Evolutionary conservation across 306 rosid species (phyloP).

Genomic region (Dryas drummondii): DNA sequence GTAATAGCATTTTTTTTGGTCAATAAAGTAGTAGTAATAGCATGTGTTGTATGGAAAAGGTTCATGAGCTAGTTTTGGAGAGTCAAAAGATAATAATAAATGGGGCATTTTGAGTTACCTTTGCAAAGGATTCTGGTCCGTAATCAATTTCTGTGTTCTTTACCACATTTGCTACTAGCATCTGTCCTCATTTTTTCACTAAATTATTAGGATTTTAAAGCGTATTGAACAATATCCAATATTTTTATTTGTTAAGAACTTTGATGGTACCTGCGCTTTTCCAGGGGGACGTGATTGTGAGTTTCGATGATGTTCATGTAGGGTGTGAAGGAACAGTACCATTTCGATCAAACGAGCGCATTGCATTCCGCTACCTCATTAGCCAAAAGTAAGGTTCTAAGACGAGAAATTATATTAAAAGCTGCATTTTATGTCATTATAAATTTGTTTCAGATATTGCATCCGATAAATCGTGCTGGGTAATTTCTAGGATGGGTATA

Average conservation of each 20-base stretch:
- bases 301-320: slow-evolving; percentile 77
- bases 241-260: slow-evolving; percentile 1
- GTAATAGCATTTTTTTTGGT: neutral
- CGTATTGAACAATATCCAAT: neutral
- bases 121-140: neutral
- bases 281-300: slow-evolving; percentile 97
- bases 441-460: neutral
- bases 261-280: slow-evolving; percentile 20
- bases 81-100: slow-evolving; percentile 6
- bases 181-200: neutral
- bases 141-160: neutral
- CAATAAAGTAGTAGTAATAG: neutral
- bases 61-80: slow-evolving; percentile 14
- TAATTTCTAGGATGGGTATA: no score
- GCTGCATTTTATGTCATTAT: slow-evolving; percentile 1
- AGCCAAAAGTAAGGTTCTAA: slow-evolving; percentile 79
- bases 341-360: slow-evolving; percentile 85
- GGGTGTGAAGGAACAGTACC: slow-evolving; percentile 98
- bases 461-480: no score
- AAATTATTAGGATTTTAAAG: neutral
- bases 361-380: slow-evolving; percentile 89
- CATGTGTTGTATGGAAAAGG: slow-evolving; percentile 8
- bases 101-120: neutral
- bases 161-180: neutral
- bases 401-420: slow-evolving; percentile 1